Evolutionary conservation across 2,329 filamentous ascomycete genomes (phyloP).

Genomic region (Cladosporium sp.): DNA sequence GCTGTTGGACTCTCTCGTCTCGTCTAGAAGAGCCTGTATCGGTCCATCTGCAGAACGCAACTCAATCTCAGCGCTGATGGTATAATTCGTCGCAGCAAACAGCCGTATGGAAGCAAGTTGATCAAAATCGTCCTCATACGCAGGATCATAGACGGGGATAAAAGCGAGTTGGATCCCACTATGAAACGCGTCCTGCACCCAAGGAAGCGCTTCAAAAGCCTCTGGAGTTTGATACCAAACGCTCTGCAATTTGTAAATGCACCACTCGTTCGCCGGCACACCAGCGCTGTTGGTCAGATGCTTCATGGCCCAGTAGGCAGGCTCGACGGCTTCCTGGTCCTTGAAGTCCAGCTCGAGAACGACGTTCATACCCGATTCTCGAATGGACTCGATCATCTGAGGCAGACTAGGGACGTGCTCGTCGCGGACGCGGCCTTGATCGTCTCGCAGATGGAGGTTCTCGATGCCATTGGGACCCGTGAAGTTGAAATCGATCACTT

Average conservation of each 20-base stretch:
- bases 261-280: conserved; percentile 17
- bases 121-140: conserved; percentile 12
- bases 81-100: conserved; percentile 17
- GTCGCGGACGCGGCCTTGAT: conserved; percentile 16
- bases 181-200: conserved; percentile 19
- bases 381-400: conserved; percentile 18
- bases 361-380: conserved; percentile 17
- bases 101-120: conserved; percentile 13
- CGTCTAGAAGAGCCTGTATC: conserved; percentile 15
- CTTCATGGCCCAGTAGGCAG: conserved; percentile 19
- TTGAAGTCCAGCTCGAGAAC: conserved; percentile 21
- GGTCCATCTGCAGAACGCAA: conserved; percentile 8
- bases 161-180: conserved; percentile 10
- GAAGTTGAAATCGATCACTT: conserved; percentile 13
- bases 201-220: conserved; percentile 17
- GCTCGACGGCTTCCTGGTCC: conserved; percentile 17
- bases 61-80: conserved; percentile 16
- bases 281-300: conserved; percentile 8
- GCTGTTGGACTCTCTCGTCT: not conserved
- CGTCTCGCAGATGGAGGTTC: conserved; percentile 17
- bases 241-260: conserved; percentile 19
- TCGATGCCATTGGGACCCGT: conserved; percentile 13
- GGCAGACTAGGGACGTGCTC: conserved; percentile 16
- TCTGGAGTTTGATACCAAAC: conserved; percentile 16
- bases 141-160: conserved; percentile 18